Base-by-base conservation (phyloP, 768 basidiomycete species). In the Pluteus cervinus region DNA sequence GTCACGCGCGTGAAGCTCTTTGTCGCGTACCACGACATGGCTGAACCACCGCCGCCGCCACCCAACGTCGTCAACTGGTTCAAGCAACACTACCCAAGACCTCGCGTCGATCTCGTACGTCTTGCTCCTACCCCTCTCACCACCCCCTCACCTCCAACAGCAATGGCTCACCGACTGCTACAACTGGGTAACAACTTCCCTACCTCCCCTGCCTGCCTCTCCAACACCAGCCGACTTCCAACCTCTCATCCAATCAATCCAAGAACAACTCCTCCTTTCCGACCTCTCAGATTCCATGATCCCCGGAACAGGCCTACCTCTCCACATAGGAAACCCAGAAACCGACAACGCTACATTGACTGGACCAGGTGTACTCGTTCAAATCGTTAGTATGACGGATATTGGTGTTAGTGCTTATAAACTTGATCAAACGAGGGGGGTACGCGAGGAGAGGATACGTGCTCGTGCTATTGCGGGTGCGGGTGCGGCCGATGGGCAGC, bases 331-430 rank as follows among this genome's bases (percentile, higher is more conserved):
- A 5, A 44, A 57, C 9, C 44, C 58, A 5, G 55, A 61, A 17
- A 66, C 69, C 14, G n/a, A n/a, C n/a, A 57, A 51, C 10, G 51
- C 50, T 8, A 47, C 46, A 4, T 54, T 71, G 2, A 49, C 55
- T 7, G 62, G 64, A 1, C 52, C 63, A 5, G 76, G 82, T 1
- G 58, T 86, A 22, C 75, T 89, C 24, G 81, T 92, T 7, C 83
- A 96, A 50, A 72, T 96, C 18, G 59, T 65, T 12, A 68, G 74
- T 10, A 73, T 94, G n/a, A 86, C 78, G 12, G 93, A 97, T 39
- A 81, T 96, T 15, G 87, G 82, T 0, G 63, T 74, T 29, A 90
- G 90, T 46, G 93, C 92, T 1, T 86, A 89, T 51, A 77, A 67
- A 36, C 68, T 96, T 12, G 71, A 82, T 42, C 85, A 85, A 47